These are phyloP conservation scores for Lentinus brumalis DNA, from an alignment of 768 basidiomycete genomes.

Conservation along the genomic window DNA sequence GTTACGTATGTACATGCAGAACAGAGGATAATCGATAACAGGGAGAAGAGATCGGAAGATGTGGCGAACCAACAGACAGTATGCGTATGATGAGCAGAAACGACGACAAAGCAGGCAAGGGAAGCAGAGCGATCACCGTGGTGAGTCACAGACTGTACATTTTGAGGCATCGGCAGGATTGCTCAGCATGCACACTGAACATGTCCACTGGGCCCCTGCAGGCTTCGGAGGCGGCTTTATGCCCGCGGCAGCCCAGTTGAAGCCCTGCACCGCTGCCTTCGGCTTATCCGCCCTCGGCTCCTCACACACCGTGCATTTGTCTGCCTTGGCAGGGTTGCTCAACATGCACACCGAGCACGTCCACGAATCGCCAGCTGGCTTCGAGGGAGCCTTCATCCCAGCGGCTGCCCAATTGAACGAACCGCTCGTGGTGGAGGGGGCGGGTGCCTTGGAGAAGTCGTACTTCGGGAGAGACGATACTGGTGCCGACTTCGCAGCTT, in stretches of 20 bases:
- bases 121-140: conserved; percentile 15
- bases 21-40: no score
- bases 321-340: conserved; percentile 39
- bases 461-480: conserved; percentile 49
- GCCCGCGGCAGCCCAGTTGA: conserved; percentile 35
- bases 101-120: conserved; percentile 13
- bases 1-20: no score
- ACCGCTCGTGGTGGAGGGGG: not conserved
- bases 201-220: conserved; percentile 27
- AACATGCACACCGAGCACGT: conserved; percentile 55
- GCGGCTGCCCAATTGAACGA: conserved; percentile 65
- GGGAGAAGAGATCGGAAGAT: no score
- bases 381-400: conserved; percentile 50
- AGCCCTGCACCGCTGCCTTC: conserved; percentile 23
- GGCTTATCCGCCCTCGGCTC: conserved; percentile 28
- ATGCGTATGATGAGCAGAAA: not conserved
- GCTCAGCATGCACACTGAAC: conserved; percentile 32
- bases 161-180: conserved; percentile 50
- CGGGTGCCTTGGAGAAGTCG: conserved; percentile 35
- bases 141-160: conserved; percentile 51
- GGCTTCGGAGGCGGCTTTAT: conserved; percentile 24
- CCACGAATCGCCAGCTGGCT: conserved; percentile 45
- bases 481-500: conserved; percentile 43
- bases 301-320: conserved; percentile 51
- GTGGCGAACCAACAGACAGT: not conserved